Evolutionary conservation across 2,329 filamentous ascomycete species (phyloP), one percentile per base, ranked within the genome.

Genomic region (Teratosphaeria nubilosa): DNA sequence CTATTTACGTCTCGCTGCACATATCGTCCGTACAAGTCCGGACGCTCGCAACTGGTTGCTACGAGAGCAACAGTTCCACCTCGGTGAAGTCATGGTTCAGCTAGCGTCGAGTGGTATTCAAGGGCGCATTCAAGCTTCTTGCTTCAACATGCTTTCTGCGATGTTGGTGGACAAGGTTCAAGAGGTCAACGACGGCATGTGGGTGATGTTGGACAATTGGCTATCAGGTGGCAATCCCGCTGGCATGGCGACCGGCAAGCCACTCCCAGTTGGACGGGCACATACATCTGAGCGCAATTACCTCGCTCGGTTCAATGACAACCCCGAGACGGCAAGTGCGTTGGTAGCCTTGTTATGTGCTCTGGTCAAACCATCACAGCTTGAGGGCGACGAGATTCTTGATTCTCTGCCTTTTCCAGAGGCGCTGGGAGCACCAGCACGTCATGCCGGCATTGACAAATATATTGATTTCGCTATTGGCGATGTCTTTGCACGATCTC

Each of bases 401-500:
- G 88, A 97, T 69, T 80, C 79, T 1, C 76, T 99, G 3, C 87
- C 92, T 0, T 99, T 96, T 68, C 90, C 92, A 0, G 91, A 96
- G 71, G 85, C 82, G 48, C 79, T 99, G 9, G 91, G 92, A 4
- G 84, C 85, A 16, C 81, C 84, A 11, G 88, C 86, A 66, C 85
- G 94, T 56, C 85, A 86, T 74, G 85, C 91, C 14, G 94, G 95
- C 1, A 90, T 99, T 60, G 91, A 96, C 60, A 85, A 88, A 1
- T 99, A 96, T 66, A 80, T 97, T 58, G 95, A 99, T 73, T 96
- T 94, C 70, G 86, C 91, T 22, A 76, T 97, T 62, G 90, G 90
- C 16, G 82, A 86, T 58, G 83, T 95, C 16, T 79, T 82, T 59
- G 63, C 63, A 53, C 87, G 84, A 61, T 77, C 83, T 11, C 63